Evolutionary conservation across 164 flowering plant species (phyloP).

Genomic region (Tinospora cordifolia): DNA sequence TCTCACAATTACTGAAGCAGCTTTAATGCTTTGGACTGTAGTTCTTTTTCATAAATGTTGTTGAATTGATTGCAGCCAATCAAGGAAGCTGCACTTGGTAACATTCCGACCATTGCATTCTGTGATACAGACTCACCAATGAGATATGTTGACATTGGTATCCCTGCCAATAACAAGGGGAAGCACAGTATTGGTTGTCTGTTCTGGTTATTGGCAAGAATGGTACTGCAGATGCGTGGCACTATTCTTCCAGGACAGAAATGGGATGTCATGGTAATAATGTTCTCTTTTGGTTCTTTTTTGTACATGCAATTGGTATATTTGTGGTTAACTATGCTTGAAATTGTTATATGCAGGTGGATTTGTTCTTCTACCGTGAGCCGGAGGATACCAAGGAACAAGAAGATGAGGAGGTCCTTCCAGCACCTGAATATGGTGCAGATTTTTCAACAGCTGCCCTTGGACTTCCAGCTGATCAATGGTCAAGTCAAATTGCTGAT

Average conservation of each 20-base stretch:
- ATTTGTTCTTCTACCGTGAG: slow-evolving; percentile 76
- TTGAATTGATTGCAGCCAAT: slow-evolving; percentile 48
- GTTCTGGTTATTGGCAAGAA: slow-evolving; percentile 81
- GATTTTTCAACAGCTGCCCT: slow-evolving; percentile 23
- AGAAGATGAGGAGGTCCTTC: slow-evolving; percentile 46
- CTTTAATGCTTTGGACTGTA: background rate
- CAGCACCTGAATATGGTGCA: slow-evolving; percentile 28
- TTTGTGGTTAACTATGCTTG: background rate
- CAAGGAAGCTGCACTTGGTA: slow-evolving; percentile 76
- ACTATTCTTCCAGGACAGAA: slow-evolving; percentile 60
- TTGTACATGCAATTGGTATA: background rate
- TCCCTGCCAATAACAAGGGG: slow-evolving; percentile 91
- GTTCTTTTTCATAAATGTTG: slow-evolving; percentile 6
- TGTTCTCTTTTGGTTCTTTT: background rate
- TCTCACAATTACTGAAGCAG: background rate
- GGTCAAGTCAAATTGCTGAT: slow-evolving; percentile 33
- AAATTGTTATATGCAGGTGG: slow-evolving; percentile 45
- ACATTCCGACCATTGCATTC: slow-evolving; percentile 85
- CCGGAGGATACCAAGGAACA: slow-evolving; percentile 74
- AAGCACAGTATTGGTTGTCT: slow-evolving; percentile 82
- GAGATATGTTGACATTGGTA: slow-evolving; percentile 78
- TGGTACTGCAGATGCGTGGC: slow-evolving; percentile 88
- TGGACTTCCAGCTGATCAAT: slow-evolving; percentile 24
- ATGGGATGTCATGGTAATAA: slow-evolving; percentile 61
- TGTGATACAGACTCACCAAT: slow-evolving; percentile 89